Percentiles rank a stretch among this genome's conserved stretches.
Evolutionary conservation across 768 basidiomycete genomes (phyloP).

Genomic region (Multifurca ochricompacta): DNA sequence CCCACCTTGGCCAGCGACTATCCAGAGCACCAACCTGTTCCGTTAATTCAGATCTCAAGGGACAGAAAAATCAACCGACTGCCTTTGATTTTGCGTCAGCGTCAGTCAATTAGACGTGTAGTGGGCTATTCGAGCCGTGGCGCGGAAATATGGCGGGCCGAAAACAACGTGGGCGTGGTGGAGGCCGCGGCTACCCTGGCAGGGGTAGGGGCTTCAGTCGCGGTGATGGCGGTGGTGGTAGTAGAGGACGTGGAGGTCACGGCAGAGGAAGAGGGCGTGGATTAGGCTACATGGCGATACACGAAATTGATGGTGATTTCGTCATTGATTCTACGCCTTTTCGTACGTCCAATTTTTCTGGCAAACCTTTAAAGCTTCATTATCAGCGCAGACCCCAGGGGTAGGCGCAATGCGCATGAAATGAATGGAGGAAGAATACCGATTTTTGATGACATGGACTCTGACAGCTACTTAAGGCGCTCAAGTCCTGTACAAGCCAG

Average conservation of each 20-base stretch:
- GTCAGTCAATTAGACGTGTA: neutral
- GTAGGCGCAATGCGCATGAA: neutral
- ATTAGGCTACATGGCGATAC: constrained; percentile 10
- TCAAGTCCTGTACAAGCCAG: neutral
- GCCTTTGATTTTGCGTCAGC: too few relatives aligned
- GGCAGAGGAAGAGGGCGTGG: constrained; percentile 13
- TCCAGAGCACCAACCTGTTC: too few relatives aligned
- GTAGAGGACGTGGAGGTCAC: constrained; percentile 24
- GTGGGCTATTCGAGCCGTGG: neutral
- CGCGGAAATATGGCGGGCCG: constrained; percentile 1
- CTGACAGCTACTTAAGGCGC: neutral
- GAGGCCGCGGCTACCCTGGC: constrained; percentile 21
- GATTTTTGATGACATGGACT: neutral
- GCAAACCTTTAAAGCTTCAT: neutral
- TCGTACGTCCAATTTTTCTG: neutral
- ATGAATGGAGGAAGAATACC: neutral
- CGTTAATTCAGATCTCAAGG: too few relatives aligned
- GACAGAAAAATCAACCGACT: too few relatives aligned
- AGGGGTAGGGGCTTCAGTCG: constrained; percentile 25
- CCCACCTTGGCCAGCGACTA: too few relatives aligned
- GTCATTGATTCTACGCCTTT: neutral
- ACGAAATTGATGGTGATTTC: constrained; percentile 18
- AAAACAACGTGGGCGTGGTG: constrained; percentile 19
- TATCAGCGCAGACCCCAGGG: neutral
- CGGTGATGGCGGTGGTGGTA: constrained; percentile 27